Conservation (phyloP, 2,329 filamentous ascomycete genomes). For the Chaetomium globosum region DNA sequence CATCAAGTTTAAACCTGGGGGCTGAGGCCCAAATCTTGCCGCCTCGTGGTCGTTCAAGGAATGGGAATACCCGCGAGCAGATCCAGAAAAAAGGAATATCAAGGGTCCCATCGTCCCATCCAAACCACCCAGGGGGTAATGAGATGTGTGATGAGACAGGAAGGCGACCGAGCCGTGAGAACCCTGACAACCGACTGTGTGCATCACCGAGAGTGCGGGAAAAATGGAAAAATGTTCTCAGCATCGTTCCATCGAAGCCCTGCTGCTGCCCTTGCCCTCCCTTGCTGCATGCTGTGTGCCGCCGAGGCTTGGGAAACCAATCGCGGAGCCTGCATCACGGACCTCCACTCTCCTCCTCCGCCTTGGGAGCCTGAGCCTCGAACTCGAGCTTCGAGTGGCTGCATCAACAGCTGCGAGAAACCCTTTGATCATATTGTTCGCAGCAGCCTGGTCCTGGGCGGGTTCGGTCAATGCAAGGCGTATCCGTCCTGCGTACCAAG, state of each 20-base stretch:
- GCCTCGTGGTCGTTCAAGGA: not conserved
- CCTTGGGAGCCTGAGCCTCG: not conserved
- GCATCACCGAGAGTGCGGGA: conserved; percentile 1
- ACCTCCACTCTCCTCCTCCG: not conserved
- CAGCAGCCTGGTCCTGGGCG: conserved; percentile 1
- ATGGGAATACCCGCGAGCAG: not conserved
- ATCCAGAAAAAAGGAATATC: not conserved
- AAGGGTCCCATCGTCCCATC: conserved; percentile 11
- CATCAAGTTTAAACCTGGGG: conserved; percentile 12
- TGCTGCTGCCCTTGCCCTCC: no score
- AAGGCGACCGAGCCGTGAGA: not conserved
- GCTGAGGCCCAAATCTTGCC: not conserved
- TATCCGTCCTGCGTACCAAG: not conserved
- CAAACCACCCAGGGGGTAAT: not conserved
- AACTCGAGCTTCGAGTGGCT: conserved; percentile 2
- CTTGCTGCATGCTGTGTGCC: conserved; percentile 18
- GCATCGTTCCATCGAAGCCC: conserved; percentile 17
- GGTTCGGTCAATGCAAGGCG: not conserved
- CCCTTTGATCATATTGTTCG: not conserved
- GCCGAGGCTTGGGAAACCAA: conserved; percentile 23
- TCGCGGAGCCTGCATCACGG: conserved; percentile 4
- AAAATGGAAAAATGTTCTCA: conserved; percentile 13
- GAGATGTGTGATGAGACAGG: conserved; percentile 20
- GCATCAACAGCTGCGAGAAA: not conserved
- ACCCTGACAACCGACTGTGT: conserved; percentile 11